Base-by-base conservation (phyloP, 768 basidiomycete genomes). In the Psilocybe cyanescens region DNA sequence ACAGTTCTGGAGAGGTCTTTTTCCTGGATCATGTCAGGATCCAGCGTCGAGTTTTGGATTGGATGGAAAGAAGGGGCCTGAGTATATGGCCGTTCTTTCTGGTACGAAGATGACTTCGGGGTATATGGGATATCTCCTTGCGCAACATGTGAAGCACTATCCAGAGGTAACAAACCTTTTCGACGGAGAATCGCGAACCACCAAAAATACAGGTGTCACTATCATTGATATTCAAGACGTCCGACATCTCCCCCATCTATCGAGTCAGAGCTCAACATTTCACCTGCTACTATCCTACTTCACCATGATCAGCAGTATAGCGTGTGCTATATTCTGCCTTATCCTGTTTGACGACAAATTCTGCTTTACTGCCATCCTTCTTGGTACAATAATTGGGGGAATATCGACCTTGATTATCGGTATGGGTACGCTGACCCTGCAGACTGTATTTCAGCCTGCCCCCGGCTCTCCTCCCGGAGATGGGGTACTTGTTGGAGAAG, bases 41-140 rank as follows among this genome's bases (percentile, higher is more conserved):
- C 62, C 62, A 31, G 58, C 62, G 3, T 50, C 19, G 30, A 55
- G 52, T 6, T 59, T 63, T 30, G 49, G 54, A 1, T 55, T 63
- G 62, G 57, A 63, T 35, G 62, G 62, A 12, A 63, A 63, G 54
- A 55, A 63, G 19, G 62, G 62, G 19, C 62, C 62, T 19, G 31
- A 45, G 24, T 63, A 63, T 19, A 52, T 59, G 8, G 62, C 52
- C 12, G 58, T 63, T 24, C 46, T 58, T 12, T 55, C 53, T 0
- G 62, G 62, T 19, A 63, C 62, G 17, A 45, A 63, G 16, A 55
- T 63, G 37, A 55, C 53, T 4, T 58, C 57, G 3, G 62, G 62
- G 35, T 52, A 58, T 55, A 55, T 52, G 28, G 62, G 62, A 17
- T 56, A 56, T 50, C 19, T 63, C 48, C 56, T 59, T 1, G 47